Evolutionary conservation across 345 rosid species (phyloP).

Genomic region (Aquilaria sinensis): DNA sequence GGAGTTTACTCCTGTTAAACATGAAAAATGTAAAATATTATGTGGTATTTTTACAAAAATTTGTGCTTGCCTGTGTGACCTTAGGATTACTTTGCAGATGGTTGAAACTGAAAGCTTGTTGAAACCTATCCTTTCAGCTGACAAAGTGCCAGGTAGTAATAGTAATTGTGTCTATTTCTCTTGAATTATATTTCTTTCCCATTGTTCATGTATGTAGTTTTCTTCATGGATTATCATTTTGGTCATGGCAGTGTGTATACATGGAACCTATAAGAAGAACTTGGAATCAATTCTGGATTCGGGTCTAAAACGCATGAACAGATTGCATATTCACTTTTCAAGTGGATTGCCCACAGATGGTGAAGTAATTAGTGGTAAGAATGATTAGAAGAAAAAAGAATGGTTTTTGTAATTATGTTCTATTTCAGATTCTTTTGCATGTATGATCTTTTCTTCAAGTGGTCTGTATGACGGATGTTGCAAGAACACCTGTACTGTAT

Average conservation of each 20-base stretch:
- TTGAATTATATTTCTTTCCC: not conserved
- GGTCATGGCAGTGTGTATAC: conserved; percentile 63
- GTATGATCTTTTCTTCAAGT: no score
- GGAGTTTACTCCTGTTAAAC: no score
- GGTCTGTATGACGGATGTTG: conserved; percentile 41
- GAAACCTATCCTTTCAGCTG: conserved; percentile 61
- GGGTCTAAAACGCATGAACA: conserved; percentile 79
- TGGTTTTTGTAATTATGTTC: no score
- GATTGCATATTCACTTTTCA: conserved; percentile 88
- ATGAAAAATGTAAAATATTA: no score
- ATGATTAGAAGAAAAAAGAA: no score
- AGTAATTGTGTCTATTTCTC: not conserved
- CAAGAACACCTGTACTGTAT: conserved; percentile 17
- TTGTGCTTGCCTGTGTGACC: not conserved
- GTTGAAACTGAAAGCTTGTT: conserved; percentile 77
- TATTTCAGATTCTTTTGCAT: no score
- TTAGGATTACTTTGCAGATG: conserved; percentile 33
- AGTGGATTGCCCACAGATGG: conserved; percentile 79
- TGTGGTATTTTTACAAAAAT: no score
- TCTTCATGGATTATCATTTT: not conserved
- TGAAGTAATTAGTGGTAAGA: conserved; percentile 6
- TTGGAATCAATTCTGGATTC: conserved; percentile 65
- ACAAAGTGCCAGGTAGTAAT: conserved; percentile 55
- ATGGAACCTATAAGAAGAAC: conserved; percentile 77
- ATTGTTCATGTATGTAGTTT: conserved; percentile 1